Percentiles rank a stretch among this genome's conserved stretches.
These are phyloP conservation scores for Chaetomium globosum DNA, from an alignment of 2,329 filamentous ascomycete species.

Conservation along the genomic window DNA sequence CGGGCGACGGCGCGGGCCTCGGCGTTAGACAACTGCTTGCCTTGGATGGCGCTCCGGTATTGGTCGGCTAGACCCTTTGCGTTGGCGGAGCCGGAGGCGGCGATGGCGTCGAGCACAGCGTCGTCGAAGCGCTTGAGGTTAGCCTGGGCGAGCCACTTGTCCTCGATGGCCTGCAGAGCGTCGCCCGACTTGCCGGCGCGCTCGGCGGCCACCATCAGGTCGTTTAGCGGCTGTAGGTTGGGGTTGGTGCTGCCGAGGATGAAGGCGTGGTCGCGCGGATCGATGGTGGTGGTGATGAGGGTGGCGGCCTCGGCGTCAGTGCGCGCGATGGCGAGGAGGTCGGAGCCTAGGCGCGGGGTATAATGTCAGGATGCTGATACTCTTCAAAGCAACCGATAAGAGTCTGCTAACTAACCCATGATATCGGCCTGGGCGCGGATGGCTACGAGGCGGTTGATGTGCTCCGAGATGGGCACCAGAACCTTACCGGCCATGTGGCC, in stretches of 20 bases:
- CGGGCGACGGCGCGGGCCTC: constrained; percentile 82
- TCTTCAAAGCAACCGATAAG: not conserved
- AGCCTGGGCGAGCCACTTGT: constrained; percentile 79
- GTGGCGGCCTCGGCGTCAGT: constrained; percentile 98
- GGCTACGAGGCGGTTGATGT: constrained; percentile 95
- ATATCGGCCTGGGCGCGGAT: constrained; percentile 98
- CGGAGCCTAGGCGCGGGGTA: constrained; percentile 57
- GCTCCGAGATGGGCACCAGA: constrained; percentile 92
- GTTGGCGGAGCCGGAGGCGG: constrained; percentile 65
- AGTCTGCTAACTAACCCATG: constrained; percentile 69
- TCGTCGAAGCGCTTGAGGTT: constrained; percentile 87
- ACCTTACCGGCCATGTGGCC: constrained; percentile 99
- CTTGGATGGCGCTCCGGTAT: constrained; percentile 70
- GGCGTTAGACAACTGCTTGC: constrained; percentile 71
- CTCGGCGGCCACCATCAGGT: constrained; percentile 88
- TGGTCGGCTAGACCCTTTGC: constrained; percentile 68
- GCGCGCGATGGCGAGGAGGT: constrained; percentile 87
- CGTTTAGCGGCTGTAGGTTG: constrained; percentile 77
- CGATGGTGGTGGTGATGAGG: constrained; percentile 94
- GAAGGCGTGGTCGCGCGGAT: constrained; percentile 92
- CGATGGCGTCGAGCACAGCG: constrained; percentile 81
- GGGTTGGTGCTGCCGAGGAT: constrained; percentile 89
- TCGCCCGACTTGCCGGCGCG: constrained; percentile 75
- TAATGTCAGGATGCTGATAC: not conserved
- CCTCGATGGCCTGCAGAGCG: constrained; percentile 87